These are phyloP conservation scores for Gossypium longicalyx DNA, from an alignment of 345 rosid genomes.

Conservation along the genomic window DNA sequence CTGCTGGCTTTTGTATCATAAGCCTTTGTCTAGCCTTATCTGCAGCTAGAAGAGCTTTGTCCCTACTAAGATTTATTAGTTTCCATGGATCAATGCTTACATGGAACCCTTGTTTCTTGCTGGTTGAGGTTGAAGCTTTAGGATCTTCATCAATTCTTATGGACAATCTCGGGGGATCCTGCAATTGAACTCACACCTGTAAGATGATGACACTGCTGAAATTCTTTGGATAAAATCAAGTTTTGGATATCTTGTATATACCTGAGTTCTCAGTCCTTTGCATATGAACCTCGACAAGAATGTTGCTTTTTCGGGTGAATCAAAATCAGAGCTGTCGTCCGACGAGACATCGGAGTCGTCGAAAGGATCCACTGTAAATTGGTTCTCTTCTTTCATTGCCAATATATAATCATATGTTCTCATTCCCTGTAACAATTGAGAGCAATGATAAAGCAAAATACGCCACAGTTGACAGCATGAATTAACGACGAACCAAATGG, in stretches of 20 bases:
- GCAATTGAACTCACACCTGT: slow-evolving; percentile 14
- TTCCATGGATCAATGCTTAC: slow-evolving; percentile 90
- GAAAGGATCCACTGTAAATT: slow-evolving; percentile 61
- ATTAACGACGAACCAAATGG: too few species aligned
- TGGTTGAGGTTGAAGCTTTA: slow-evolving; percentile 39
- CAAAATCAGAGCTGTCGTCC: slow-evolving; percentile 69
- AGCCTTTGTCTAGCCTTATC: slow-evolving; percentile 86
- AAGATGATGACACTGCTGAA: neutral
- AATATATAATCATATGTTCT: slow-evolving; percentile 90
- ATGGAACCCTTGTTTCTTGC: slow-evolving; percentile 67
- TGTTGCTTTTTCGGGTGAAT: slow-evolving; percentile 67
- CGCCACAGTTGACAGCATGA: too few species aligned
- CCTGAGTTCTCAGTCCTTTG: slow-evolving; percentile 54
- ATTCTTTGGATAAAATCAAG: neutral
- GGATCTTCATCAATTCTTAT: slow-evolving; percentile 69
- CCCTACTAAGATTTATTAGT: slow-evolving; percentile 69
- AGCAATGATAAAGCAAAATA: too few species aligned
- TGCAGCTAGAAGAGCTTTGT: slow-evolving; percentile 83
- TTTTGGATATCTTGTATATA: slow-evolving; percentile 10
- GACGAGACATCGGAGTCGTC: slow-evolving; percentile 79
- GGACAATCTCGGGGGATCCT: slow-evolving; percentile 60
- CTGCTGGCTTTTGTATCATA: slow-evolving; percentile 40
- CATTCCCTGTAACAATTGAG: slow-evolving; percentile 60
- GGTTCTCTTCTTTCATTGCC: slow-evolving; percentile 89
- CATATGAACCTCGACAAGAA: slow-evolving; percentile 64